A percentile compares a stretch with the other conserved stretches of the same genome.
Conservation (phyloP, 2,329 filamentous ascomycete genomes). For the Neonectria sp. region DNA sequence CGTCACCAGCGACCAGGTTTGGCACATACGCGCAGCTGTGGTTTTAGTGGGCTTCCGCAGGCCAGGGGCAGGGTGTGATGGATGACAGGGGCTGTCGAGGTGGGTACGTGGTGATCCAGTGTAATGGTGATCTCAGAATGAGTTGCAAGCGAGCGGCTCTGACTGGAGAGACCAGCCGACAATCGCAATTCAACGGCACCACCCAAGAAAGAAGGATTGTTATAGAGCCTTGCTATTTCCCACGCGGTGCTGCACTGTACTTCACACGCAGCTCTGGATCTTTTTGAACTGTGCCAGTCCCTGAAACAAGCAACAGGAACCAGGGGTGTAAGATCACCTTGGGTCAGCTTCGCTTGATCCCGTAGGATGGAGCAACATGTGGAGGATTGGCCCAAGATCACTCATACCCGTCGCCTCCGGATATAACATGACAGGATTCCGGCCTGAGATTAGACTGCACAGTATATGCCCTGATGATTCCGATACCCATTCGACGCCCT, state of each 20-base stretch:
- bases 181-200: slow-evolving; percentile 25
- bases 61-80: slow-evolving; percentile 15
- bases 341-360: slow-evolving; percentile 14
- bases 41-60: slow-evolving; percentile 8
- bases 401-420: slow-evolving; percentile 4
- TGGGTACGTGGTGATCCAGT: slow-evolving; percentile 18
- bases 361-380: slow-evolving; percentile 1
- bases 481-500: not conserved
- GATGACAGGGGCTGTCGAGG: not conserved
- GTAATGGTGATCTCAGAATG: slow-evolving; percentile 15
- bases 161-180: slow-evolving; percentile 21
- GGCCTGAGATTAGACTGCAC: slow-evolving; percentile 9
- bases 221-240: too few species aligned
- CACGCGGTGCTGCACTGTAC: not conserved
- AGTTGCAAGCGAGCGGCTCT: slow-evolving; percentile 21
- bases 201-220: not conserved
- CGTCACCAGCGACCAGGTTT: slow-evolving; percentile 22
- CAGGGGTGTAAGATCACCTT: slow-evolving; percentile 4
- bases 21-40: not conserved
- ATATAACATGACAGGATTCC: slow-evolving; percentile 19
- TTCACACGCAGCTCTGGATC: not conserved
- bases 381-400: not conserved
- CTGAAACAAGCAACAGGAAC: slow-evolving; percentile 8
- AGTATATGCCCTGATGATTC: not conserved
- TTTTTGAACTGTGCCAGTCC: not conserved